These are phyloP conservation scores for Apiotrichum porosum DNA, from an alignment of 1,284 basidiomycete genomes.

Conservation along the genomic window DNA sequence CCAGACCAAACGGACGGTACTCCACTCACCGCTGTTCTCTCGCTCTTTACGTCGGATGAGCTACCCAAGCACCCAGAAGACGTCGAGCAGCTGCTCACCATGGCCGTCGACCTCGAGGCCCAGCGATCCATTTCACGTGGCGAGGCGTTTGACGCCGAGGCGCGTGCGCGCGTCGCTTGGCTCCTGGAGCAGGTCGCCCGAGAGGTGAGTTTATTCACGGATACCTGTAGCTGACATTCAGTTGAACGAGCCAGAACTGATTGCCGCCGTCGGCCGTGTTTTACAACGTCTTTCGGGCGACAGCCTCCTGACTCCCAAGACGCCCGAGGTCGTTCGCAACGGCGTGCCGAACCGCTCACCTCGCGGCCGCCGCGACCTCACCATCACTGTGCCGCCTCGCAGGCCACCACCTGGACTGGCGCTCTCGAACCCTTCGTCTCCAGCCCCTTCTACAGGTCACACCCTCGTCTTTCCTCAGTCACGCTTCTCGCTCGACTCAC, in stretches of 20 bases:
- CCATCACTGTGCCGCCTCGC: background rate
- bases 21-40: slow-evolving; percentile 4
- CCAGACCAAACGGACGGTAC: background rate
- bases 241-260: slow-evolving; percentile 4
- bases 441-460: too few relatives aligned
- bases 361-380: background rate
- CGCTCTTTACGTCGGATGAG: background rate
- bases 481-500: too few relatives aligned
- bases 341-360: too few relatives aligned
- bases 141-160: slow-evolving; percentile 7
- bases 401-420: too few relatives aligned
- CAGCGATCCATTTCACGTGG: background rate
- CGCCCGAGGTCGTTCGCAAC: too few relatives aligned
- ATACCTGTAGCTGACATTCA: slow-evolving; percentile 1
- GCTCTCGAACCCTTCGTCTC: too few relatives aligned
- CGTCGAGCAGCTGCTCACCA: slow-evolving; percentile 2
- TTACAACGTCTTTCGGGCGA: background rate
- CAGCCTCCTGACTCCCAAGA: too few relatives aligned
- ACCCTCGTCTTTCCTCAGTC: background rate
- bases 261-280: slow-evolving; percentile 7
- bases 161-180: slow-evolving; percentile 10
- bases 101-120: slow-evolving; percentile 5
- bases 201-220: slow-evolving; percentile 2
- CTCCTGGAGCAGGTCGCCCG: slow-evolving; percentile 11
- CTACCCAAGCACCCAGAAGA: background rate